phyloP scores from a whole-genome alignment of 2,329 filamentous ascomycete genomes.

The Ophiocordyceps camponoti-leonardi region DNA sequence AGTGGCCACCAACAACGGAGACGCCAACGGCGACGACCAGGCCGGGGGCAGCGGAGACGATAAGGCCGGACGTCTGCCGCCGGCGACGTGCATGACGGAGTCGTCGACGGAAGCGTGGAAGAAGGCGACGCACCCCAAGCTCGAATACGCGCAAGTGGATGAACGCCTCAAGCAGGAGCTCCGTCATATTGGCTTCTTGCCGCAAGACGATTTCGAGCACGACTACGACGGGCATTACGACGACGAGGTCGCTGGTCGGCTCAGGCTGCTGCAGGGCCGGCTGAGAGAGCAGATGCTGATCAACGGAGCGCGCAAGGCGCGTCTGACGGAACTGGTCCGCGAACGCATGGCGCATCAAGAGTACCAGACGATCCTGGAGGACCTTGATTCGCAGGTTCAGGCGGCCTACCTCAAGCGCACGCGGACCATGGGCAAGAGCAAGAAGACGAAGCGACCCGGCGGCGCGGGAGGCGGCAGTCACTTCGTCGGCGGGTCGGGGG shows the following conservation, averaged over 20 bases:
- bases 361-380: slow-evolving; percentile 90
- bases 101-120: slow-evolving; percentile 63
- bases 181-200: slow-evolving; percentile 74
- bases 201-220: slow-evolving; percentile 42
- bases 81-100: slow-evolving; percentile 67
- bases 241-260: slow-evolving; percentile 79
- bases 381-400: slow-evolving; percentile 88
- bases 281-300: slow-evolving; percentile 69
- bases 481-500: slow-evolving; percentile 37
- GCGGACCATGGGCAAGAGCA: slow-evolving; percentile 81
- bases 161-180: slow-evolving; percentile 85
- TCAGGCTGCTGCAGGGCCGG: slow-evolving; percentile 69
- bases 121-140: slow-evolving; percentile 53
- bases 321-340: slow-evolving; percentile 71
- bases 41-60: slow-evolving; percentile 15
- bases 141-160: slow-evolving; percentile 77
- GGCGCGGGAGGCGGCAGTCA: slow-evolving; percentile 59
- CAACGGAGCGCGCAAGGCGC: slow-evolving; percentile 81
- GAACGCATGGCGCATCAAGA: slow-evolving; percentile 94
- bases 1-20: slow-evolving; percentile 35
- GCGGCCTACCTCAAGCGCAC: slow-evolving; percentile 92
- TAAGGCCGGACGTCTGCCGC: slow-evolving; percentile 29
- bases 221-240: slow-evolving; percentile 85
- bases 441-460: slow-evolving; percentile 70
- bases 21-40: slow-evolving; percentile 19